Percentiles rank a stretch among this genome's conserved stretches.
Evolutionary conservation across 225 moss, liverwort and hornwort species (phyloP).

Genomic region (Sphagnum tenellum): DNA sequence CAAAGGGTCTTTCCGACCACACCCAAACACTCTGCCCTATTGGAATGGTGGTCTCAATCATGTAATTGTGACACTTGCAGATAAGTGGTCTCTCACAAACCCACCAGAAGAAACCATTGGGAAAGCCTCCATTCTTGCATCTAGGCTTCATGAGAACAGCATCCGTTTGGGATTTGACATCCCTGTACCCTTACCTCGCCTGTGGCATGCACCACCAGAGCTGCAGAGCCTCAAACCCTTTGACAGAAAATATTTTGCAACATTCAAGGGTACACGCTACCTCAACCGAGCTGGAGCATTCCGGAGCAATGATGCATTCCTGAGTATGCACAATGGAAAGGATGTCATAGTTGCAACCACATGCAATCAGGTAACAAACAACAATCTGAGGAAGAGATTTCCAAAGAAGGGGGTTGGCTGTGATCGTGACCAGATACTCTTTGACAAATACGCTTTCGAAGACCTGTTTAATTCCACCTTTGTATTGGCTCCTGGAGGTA

Average conservation of each 20-base stretch:
- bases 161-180: conserved; percentile 61
- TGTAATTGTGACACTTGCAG: conserved; percentile 60
- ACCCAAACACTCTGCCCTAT: conserved; percentile 35
- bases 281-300: conserved; percentile 62
- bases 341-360: conserved; percentile 55
- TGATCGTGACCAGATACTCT: conserved; percentile 23
- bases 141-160: conserved; percentile 52
- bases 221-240: conserved; percentile 38
- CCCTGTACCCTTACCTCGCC: conserved; percentile 46
- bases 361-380: conserved; percentile 43
- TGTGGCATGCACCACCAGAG: conserved; percentile 8
- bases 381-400: conserved; percentile 12
- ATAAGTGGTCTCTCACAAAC: conserved; percentile 58
- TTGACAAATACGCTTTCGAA: conserved; percentile 24
- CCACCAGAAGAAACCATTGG: conserved; percentile 46
- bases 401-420: conserved; percentile 36
- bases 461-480: conserved; percentile 67
- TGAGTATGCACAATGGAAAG: conserved; percentile 54
- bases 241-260: conserved; percentile 54
- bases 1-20: conserved; percentile 9
- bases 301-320: conserved; percentile 37
- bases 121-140: conserved; percentile 57
- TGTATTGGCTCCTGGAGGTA: conserved; percentile 44
- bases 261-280: conserved; percentile 68
- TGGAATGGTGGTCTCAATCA: conserved; percentile 70